phyloP scores from a whole-genome alignment of 176 grass and related monocot genomes.

The Pharus latifolius region DNA sequence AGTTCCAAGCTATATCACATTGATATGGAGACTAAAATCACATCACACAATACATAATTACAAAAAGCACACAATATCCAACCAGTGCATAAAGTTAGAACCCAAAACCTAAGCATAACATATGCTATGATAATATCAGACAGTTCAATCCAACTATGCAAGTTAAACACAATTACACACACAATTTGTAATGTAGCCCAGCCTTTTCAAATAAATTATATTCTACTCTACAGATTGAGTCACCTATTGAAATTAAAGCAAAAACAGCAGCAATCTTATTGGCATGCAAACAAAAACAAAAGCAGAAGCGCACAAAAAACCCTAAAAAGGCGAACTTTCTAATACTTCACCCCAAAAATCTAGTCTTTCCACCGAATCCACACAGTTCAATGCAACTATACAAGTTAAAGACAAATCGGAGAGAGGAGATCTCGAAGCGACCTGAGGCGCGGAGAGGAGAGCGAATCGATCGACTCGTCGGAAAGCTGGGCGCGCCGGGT shows the following conservation, averaged over 20 bases:
- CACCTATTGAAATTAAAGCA: not conserved
- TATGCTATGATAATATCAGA: not conserved
- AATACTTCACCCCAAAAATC: too few relatives aligned
- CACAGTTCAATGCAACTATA: too few relatives aligned
- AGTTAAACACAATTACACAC: not conserved
- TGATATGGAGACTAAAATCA: not conserved
- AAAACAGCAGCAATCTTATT: not conserved
- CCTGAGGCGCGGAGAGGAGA: conserved; percentile 22
- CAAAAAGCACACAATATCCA: not conserved
- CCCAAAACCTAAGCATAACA: not conserved
- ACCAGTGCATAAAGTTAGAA: not conserved
- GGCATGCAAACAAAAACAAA: not conserved
- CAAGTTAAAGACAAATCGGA: too few relatives aligned
- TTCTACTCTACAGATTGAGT: too few relatives aligned
- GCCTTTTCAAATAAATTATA: too few relatives aligned
- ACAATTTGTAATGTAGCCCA: not conserved
- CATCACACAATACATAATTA: not conserved
- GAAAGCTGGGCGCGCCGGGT: not conserved
- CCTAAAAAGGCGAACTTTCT: too few relatives aligned
- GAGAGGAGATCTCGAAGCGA: not conserved
- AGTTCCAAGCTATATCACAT: not conserved
- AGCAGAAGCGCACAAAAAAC: too few relatives aligned
- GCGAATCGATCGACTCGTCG: not conserved
- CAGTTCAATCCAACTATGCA: not conserved
- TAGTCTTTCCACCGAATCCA: too few relatives aligned